Conservation (phyloP, 1,284 basidiomycete species). For the Melampsora larici-populina region DNA sequence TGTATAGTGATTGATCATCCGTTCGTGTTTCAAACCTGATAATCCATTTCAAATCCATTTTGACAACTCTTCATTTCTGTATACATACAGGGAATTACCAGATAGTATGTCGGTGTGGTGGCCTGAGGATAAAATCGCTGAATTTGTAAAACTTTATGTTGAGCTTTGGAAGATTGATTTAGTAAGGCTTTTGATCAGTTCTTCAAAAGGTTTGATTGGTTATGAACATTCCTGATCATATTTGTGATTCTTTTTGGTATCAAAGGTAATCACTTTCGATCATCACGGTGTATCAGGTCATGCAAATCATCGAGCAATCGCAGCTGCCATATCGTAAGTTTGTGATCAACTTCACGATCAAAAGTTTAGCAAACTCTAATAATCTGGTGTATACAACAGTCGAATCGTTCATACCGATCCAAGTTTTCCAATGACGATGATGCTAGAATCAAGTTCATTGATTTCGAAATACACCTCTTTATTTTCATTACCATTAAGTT, state of each 20-base stretch:
- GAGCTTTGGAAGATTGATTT: conserved; percentile 35
- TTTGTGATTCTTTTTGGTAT: background rate
- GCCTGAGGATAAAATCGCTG: conserved; percentile 22
- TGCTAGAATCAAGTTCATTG: conserved; percentile 16
- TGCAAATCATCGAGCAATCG: conserved; percentile 36
- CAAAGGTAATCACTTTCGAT: conserved; percentile 39
- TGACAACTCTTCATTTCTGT: too few relatives aligned
- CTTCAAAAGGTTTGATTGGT: background rate
- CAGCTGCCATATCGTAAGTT: conserved; percentile 18
- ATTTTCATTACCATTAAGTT: conserved; percentile 13
- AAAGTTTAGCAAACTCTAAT: background rate
- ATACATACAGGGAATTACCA: conserved; percentile 30
- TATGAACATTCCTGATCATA: background rate
- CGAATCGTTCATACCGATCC: conserved; percentile 17
- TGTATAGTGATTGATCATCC: conserved; percentile 40
- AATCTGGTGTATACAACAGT: background rate
- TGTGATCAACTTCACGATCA: background rate
- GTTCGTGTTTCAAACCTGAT: conserved; percentile 7
- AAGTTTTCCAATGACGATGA: conserved; percentile 28
- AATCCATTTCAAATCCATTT: background rate
- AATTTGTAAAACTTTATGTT: conserved; percentile 34
- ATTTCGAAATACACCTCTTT: conserved; percentile 19
- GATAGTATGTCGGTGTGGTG: conserved; percentile 43
- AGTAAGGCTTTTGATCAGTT: conserved; percentile 3
- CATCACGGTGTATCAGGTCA: conserved; percentile 42